Evolutionary conservation across 495 filamentous ascomycete genomes (phyloP).

Genomic region (Talaromyces ruber): DNA sequence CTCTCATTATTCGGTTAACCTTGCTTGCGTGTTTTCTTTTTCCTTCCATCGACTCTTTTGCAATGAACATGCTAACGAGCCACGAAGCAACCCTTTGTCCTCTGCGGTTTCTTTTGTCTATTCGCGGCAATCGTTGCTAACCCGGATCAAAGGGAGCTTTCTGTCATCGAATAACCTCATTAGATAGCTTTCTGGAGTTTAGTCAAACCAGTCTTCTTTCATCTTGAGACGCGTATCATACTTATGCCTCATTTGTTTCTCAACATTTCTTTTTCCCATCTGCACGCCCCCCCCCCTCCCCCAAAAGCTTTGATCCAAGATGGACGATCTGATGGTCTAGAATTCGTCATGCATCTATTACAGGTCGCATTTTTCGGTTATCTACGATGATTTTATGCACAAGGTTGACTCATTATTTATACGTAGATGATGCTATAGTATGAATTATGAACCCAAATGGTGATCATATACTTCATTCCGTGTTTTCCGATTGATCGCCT

Average conservation of each 20-base stretch:
- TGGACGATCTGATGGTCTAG: neutral
- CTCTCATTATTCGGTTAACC: neutral
- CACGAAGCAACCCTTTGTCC: neutral
- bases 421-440: neutral
- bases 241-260: neutral
- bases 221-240: neutral
- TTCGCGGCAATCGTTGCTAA: neutral
- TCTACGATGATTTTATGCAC: neutral
- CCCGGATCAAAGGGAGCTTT: neutral
- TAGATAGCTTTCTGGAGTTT: neutral
- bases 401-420: neutral
- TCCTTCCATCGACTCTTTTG: neutral
- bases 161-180: neutral
- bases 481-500: neutral
- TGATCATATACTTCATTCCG: neutral
- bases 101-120: neutral
- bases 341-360: neutral
- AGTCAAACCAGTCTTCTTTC: neutral
- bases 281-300: neutral
- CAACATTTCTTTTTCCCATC: neutral
- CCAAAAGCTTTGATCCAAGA: neutral
- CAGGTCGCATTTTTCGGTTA: neutral
- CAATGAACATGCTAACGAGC: neutral
- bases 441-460: neutral
- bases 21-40: neutral